Base-by-base conservation (phyloP, 345 rosid genomes). In the Eucalyptus urophylla region DNA sequence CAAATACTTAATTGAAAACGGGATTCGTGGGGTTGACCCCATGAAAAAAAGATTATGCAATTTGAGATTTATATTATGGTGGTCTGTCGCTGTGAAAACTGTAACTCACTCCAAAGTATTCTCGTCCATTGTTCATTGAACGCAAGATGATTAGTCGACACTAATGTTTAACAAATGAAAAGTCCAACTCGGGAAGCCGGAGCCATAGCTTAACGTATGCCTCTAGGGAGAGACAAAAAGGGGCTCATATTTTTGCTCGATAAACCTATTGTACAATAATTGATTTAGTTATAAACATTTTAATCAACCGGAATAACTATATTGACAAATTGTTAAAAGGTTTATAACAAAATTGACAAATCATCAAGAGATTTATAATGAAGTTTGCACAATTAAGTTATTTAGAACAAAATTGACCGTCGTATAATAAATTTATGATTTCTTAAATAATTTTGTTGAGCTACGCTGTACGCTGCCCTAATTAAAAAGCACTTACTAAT, bases 201-300 rank as follows among this genome's bases (percentile, higher is more conserved):
- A 69, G 21, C 0, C 4, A 21, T 69, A 17, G 24, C 2, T 69
- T 33, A 56, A 24, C 4, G 62, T 5, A 56, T 24, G 62, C 62
- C 62, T 56, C 6, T 24, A 10, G 62, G 29, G 62, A 11, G 29
- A 56, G 29, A 56, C 6, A 19, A 53, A 53, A 53, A 8, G 58
- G 25, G 58, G 10, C 58, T 21, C 25, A 53, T 53, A 53, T 53
- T 53, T 53, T 53, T 53, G 58, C 58, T 21, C 1, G 1, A 53
- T 24, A 24, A 56, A 56, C 62, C 6, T 56, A 22, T 24, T 4
- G 6, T 22, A 56, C 1, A 56, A 22, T 56, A 22, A 25, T 24
- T 3, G 1, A 56, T 56, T 56, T 56, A 56, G 14, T 1, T 0
- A 22, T 56, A 10, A 2, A 22, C 0, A 10, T 10, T 4, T 56